phyloP scores from a whole-genome alignment of 2,329 filamentous ascomycete genomes.

The Sclerotinia spermophila region DNA sequence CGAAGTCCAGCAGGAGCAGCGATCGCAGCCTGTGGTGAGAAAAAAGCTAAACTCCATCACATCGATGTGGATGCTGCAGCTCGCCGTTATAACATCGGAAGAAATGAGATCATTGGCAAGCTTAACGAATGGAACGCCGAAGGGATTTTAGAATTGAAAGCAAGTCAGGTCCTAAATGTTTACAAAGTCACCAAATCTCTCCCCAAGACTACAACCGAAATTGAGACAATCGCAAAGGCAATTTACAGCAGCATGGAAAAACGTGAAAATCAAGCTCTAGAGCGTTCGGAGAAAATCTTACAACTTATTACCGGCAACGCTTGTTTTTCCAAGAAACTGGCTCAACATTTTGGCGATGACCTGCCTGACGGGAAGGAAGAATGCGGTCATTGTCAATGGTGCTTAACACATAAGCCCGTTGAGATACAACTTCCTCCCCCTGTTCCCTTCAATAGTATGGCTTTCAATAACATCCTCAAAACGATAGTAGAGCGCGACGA shows the following conservation, averaged over 20 bases:
- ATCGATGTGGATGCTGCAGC: slow-evolving; percentile 48
- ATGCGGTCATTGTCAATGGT: slow-evolving; percentile 56
- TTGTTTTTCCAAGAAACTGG: slow-evolving; percentile 52
- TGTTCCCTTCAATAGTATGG: slow-evolving; percentile 40
- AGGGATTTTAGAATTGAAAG: slow-evolving; percentile 49
- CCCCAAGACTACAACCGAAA: slow-evolving; percentile 43
- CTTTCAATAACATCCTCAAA: slow-evolving; percentile 45
- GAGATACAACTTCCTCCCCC: slow-evolving; percentile 41
- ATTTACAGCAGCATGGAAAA: slow-evolving; percentile 49
- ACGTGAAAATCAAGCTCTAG: slow-evolving; percentile 52
- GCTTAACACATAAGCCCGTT: slow-evolving; percentile 41
- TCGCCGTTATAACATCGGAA: slow-evolving; percentile 36
- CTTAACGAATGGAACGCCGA: slow-evolving; percentile 52
- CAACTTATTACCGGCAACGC: slow-evolving; percentile 49
- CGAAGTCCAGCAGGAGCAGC: slow-evolving; percentile 43
- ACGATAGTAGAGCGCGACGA: slow-evolving; percentile 51
- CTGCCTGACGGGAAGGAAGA: slow-evolving; percentile 42
- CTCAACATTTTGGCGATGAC: slow-evolving; percentile 55
- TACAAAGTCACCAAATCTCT: slow-evolving; percentile 49
- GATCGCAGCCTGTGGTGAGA: slow-evolving; percentile 43
- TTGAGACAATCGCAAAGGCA: slow-evolving; percentile 44
- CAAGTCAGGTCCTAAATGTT: slow-evolving; percentile 50
- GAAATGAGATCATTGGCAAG: slow-evolving; percentile 50
- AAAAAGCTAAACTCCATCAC: slow-evolving; percentile 42
- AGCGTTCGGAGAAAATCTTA: slow-evolving; percentile 48